These are phyloP conservation scores for Parmales sp. DNA, from an alignment of 108 stramenopile species.

Conservation along the genomic window DNA sequence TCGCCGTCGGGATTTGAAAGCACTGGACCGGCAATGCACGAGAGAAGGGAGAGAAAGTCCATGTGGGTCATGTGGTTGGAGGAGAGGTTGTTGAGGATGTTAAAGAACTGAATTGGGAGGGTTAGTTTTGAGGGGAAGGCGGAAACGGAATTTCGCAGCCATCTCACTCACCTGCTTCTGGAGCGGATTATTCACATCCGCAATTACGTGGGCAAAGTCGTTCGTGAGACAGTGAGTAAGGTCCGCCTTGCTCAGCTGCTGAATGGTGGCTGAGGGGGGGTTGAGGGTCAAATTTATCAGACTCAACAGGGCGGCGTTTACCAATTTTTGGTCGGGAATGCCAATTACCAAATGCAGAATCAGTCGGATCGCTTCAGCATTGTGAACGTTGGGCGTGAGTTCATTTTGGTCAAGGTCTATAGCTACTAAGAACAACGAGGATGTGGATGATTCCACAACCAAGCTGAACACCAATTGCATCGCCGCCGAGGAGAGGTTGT, in stretches of 20 bases:
- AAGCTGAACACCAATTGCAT: neutral
- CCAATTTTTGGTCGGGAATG: too few species aligned
- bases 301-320: neutral
- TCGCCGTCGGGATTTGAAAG: slow-evolving; percentile 22
- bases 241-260: neutral
- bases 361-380: too few species aligned
- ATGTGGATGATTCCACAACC: neutral
- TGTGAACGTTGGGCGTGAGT: neutral
- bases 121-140: too few species aligned
- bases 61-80: slow-evolving; percentile 58
- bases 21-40: slow-evolving; percentile 61
- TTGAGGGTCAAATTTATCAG: neutral
- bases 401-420: neutral
- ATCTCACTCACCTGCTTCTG: slow-evolving; percentile 53
- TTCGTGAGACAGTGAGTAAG: slow-evolving; percentile 15
- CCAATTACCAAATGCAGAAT: too few species aligned
- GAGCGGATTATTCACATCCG: slow-evolving; percentile 53
- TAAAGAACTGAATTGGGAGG: too few species aligned
- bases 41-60: slow-evolving; percentile 66
- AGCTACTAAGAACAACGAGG: too few species aligned
- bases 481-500: neutral
- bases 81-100: slow-evolving; percentile 9
- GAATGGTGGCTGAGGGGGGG: neutral
- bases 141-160: too few species aligned
- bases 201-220: slow-evolving; percentile 62